Evolutionary conservation across 305 asterid genomes (phyloP).

Genomic region (Plantago coronopus): DNA sequence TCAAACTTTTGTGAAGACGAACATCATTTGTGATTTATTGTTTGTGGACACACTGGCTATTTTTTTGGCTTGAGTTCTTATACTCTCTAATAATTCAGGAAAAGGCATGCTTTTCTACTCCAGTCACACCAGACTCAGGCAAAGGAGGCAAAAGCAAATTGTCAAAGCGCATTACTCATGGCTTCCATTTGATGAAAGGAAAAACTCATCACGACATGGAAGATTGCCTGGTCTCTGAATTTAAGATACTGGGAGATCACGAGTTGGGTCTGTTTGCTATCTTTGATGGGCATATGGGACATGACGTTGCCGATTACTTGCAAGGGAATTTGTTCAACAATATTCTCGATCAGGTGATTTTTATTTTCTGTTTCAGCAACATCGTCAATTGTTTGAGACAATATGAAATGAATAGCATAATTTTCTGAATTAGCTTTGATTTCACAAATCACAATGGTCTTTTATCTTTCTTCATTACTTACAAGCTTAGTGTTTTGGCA

Average conservation of each 20-base stretch:
- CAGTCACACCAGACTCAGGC: constrained; percentile 55
- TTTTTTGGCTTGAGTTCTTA: not conserved
- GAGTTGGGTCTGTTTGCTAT: constrained; percentile 84
- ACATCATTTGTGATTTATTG: too few relatives aligned
- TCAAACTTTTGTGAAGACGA: not conserved
- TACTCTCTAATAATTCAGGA: constrained; percentile 39
- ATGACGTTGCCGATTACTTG: constrained; percentile 68
- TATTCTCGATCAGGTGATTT: constrained; percentile 59
- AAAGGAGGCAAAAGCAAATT: constrained; percentile 50
- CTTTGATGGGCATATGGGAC: constrained; percentile 91
- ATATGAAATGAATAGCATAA: too few relatives aligned
- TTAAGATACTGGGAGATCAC: constrained; percentile 42
- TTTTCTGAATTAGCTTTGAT: too few relatives aligned
- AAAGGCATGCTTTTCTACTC: constrained; percentile 65
- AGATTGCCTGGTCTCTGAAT: constrained; percentile 70
- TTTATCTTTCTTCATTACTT: not conserved
- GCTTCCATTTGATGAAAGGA: constrained; percentile 64
- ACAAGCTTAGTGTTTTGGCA: constrained; percentile 3
- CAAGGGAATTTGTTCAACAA: constrained; percentile 62
- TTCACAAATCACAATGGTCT: too few relatives aligned
- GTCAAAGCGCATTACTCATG: constrained; percentile 51
- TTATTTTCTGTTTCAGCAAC: not conserved
- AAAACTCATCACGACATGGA: constrained; percentile 77
- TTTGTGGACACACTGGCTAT: too few relatives aligned
- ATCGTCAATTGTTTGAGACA: too few relatives aligned